phyloP scores from a whole-genome alignment of 2,329 filamentous ascomycete species.

The Fusarium transvaalense region DNA sequence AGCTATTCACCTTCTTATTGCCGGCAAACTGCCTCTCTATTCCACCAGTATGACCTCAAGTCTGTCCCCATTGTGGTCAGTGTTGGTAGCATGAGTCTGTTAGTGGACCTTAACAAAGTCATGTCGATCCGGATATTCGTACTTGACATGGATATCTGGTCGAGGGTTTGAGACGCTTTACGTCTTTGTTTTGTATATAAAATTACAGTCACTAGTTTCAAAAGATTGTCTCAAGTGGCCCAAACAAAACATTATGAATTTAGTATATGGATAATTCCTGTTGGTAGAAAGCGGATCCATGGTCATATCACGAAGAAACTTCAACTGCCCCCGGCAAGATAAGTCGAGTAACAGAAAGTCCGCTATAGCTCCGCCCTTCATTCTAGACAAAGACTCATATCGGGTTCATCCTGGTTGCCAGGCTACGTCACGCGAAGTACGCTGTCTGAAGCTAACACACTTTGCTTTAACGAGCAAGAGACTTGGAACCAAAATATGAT shows the following conservation, averaged over 20 bases:
- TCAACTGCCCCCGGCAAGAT: not conserved
- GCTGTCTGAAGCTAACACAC: not conserved
- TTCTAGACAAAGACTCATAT: not conserved
- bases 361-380: not conserved
- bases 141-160: conserved; percentile 20
- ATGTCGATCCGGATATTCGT: conserved; percentile 9
- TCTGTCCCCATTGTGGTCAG: not conserved
- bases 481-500: not conserved
- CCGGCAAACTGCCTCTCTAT: conserved; percentile 7
- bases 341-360: conserved; percentile 2
- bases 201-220: not conserved
- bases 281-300: not conserved
- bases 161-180: not conserved
- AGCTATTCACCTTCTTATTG: conserved; percentile 1
- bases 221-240: not conserved
- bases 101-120: not conserved
- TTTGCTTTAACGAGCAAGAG: not conserved
- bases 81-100: not conserved
- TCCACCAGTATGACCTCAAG: not conserved
- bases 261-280: conserved; percentile 10
- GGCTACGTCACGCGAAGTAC: conserved; percentile 1
- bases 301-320: not conserved
- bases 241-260: not conserved
- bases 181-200: not conserved
- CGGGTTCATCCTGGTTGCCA: conserved; percentile 5